Evolutionary conservation across 768 basidiomycete genomes (phyloP), one percentile per base, ranked within the genome.

Genomic region (Mycena indigotica): DNA sequence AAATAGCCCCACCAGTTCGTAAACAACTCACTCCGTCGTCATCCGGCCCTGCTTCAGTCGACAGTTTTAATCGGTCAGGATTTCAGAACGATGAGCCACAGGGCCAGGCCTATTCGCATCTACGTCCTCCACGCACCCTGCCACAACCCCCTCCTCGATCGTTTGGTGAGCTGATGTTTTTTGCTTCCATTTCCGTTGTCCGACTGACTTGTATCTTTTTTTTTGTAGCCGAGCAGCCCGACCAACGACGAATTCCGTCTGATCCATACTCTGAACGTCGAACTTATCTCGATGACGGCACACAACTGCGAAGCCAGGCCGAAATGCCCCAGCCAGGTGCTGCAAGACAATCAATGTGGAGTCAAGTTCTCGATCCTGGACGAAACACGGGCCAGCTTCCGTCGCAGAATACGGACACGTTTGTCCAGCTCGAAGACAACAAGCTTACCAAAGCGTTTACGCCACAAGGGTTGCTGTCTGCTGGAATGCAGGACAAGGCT

Each of bases 401-500:
- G 12, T 53, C 68, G n/a, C 70, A 68, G 46, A 73, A 67, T 35
- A 65, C 82, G 67, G 85, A 95, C 53, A 83, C 84, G 1, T 81
- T 89, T 46, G 85, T 88, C 26, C 90, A 91, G 65, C 77, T 93
- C 25, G 91, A 93, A 50, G 79, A 85, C 4, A 79, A 85, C 1
- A 84, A 88, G 53, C 83, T 82, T 19, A 87, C 92, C 10, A 96
- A 95, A 69, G 95, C 95, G 1, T 97, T 98, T 68, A 89, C 92
- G 0, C 94, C 95, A 3, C 94, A 96, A 59, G 97, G 97, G 6
- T 76, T 99, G 16, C 84, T 99, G 38, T 95, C 94, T 56, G 93
- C 94, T 53, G 97, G 97, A 32, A 79, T 98, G 63, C 93, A 96
- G 67, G 95, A 98, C 70, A 93, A 93, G 70, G 88, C 95, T 70